Percentiles rank a stretch among this genome's conserved stretches.
phyloP scores from a whole-genome alignment of 257 asterid genomes.

The Solanum etuberosum region DNA sequence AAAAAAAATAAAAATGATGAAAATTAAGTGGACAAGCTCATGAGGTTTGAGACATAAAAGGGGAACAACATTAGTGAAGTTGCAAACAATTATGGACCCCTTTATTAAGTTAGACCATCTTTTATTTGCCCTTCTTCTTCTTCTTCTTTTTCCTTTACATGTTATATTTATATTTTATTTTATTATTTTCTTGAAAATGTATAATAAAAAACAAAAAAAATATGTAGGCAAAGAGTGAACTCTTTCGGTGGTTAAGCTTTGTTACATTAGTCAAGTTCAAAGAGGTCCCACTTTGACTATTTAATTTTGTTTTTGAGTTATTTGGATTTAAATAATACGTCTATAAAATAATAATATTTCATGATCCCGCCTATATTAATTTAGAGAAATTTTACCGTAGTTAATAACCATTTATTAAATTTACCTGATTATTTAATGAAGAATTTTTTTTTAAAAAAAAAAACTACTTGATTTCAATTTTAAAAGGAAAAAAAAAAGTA shows the following conservation, averaged over 20 bases:
- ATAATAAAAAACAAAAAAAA: not conserved
- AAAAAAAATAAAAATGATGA: not conserved
- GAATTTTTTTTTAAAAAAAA: too few relatives aligned
- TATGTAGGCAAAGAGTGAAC: not conserved
- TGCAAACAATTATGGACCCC: conserved; percentile 18
- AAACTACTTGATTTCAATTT: too few relatives aligned
- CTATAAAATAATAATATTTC: too few relatives aligned
- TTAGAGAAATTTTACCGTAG: too few relatives aligned
- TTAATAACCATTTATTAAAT: too few relatives aligned
- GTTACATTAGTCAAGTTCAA: conserved; percentile 19
- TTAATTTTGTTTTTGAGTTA: not conserved
- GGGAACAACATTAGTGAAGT: conserved; percentile 22
- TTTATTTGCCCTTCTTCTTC: not conserved
- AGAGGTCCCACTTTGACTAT: conserved; percentile 27
- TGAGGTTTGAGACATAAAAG: conserved; percentile 30
- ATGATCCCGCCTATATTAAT: too few relatives aligned
- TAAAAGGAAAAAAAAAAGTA: too few relatives aligned
- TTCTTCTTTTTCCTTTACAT: not conserved
- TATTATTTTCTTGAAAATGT: not conserved
- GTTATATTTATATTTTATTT: not conserved
- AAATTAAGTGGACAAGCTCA: conserved; percentile 15
- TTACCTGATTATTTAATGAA: not conserved
- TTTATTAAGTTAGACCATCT: conserved; percentile 2
- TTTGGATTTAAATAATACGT: too few relatives aligned
- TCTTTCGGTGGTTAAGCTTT: conserved; percentile 33